phyloP scores from a whole-genome alignment of 441 rosid genomes.

The Aquilaria agallochum region DNA sequence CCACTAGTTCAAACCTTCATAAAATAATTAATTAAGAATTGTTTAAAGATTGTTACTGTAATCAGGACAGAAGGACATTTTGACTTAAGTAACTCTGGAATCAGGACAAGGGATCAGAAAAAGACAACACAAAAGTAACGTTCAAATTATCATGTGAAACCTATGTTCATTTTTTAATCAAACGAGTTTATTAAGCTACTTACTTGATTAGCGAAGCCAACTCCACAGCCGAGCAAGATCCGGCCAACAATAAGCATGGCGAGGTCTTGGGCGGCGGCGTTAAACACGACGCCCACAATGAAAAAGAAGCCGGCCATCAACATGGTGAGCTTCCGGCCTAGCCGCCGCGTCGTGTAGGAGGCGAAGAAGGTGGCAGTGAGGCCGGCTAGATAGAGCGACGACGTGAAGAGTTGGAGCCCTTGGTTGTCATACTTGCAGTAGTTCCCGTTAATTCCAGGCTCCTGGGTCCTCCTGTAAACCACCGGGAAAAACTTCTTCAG shows the following conservation, averaged over 20 bases:
- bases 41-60: too few species aligned
- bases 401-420: constrained; percentile 82
- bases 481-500: constrained; percentile 74
- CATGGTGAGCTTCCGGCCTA: constrained; percentile 79
- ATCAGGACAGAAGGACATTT: too few species aligned
- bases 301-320: constrained; percentile 83
- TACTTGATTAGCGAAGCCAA: constrained; percentile 92
- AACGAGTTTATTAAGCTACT: not conserved
- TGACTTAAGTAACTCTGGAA: too few species aligned
- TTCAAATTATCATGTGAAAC: not conserved
- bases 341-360: constrained; percentile 74
- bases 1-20: too few species aligned
- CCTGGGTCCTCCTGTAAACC: constrained; percentile 39
- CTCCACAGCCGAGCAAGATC: constrained; percentile 88
- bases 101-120: not conserved
- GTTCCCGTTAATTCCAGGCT: constrained; percentile 31
- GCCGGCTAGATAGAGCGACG: constrained; percentile 88
- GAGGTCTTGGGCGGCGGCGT: constrained; percentile 69
- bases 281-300: constrained; percentile 58
- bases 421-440: constrained; percentile 94
- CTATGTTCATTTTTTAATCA: not conserved
- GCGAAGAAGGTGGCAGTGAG: constrained; percentile 86
- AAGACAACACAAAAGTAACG: not conserved
- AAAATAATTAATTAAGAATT: too few species aligned
- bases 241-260: constrained; percentile 90